A percentile compares a stretch with the other conserved stretches of the same genome.
Evolutionary conservation across 495 filamentous ascomycete species (phyloP).

Genomic region (Penicillium bovifimosum): DNA sequence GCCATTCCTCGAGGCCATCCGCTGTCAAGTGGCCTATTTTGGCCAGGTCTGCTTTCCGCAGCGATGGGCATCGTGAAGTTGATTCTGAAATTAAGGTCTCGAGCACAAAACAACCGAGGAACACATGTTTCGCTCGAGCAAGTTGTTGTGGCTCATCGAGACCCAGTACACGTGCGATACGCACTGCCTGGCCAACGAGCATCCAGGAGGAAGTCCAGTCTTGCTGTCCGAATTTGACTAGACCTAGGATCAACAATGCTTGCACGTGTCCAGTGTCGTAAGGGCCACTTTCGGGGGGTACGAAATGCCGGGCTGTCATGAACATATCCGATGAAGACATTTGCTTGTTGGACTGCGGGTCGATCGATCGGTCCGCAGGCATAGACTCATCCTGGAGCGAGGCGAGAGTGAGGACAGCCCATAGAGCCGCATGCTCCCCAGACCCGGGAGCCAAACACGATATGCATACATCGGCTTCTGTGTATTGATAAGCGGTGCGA

Average conservation of each 20-base stretch:
- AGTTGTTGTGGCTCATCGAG: slow-evolving; percentile 27
- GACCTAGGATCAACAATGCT: slow-evolving; percentile 54
- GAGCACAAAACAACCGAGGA: slow-evolving; percentile 58
- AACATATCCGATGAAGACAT: slow-evolving; percentile 41
- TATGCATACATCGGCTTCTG: slow-evolving; percentile 33
- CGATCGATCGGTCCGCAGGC: slow-evolving; percentile 25
- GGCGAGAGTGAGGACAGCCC: slow-evolving; percentile 53
- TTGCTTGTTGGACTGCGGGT: slow-evolving; percentile 13
- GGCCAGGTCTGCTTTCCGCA: slow-evolving; percentile 44
- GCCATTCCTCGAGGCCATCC: slow-evolving; percentile 67
- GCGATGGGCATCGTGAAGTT: slow-evolving; percentile 44
- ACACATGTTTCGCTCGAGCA: slow-evolving; percentile 44
- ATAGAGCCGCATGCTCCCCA: slow-evolving; percentile 57
- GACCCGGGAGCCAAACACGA: slow-evolving; percentile 30
- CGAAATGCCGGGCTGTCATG: slow-evolving; percentile 46
- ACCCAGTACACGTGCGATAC: slow-evolving; percentile 46
- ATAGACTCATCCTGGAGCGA: slow-evolving; percentile 45
- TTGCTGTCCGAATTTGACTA: slow-evolving; percentile 53
- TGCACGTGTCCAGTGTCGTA: slow-evolving; percentile 57
- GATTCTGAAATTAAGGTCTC: slow-evolving; percentile 57
- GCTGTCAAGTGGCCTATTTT: slow-evolving; percentile 45
- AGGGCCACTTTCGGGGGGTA: slow-evolving; percentile 49
- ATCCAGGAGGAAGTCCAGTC: slow-evolving; percentile 53
- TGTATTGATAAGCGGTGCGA: slow-evolving; percentile 42
- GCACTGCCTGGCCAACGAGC: slow-evolving; percentile 55